Evolutionary conservation across 2,329 filamentous ascomycete species (phyloP).

Genomic region (Amylocarpus encephaloides): DNA sequence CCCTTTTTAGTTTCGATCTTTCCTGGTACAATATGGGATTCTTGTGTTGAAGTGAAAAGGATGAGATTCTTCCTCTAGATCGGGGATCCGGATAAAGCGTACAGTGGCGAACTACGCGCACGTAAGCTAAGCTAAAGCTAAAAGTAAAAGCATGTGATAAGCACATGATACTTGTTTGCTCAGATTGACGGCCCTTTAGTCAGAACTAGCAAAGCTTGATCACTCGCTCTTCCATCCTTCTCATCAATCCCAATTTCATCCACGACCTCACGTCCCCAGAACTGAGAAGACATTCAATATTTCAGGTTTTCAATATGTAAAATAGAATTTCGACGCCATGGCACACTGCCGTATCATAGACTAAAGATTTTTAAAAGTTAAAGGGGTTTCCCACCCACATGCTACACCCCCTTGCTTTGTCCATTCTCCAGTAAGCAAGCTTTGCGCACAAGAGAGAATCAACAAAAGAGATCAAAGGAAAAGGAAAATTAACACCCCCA

Average conservation of each 20-base stretch:
- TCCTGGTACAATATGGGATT: no score
- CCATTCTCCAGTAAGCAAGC: neutral
- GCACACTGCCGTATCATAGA: constrained; percentile 2
- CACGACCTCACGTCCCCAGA: neutral
- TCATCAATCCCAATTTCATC: neutral
- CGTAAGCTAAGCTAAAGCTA: no score
- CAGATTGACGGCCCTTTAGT: no score
- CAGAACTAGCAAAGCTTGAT: no score
- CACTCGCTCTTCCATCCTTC: neutral
- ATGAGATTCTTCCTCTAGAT: no score
- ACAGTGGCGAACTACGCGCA: no score
- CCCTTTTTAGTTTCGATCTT: no score
- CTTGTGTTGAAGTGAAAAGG: no score
- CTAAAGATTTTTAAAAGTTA: constrained; percentile 1
- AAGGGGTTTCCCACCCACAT: neutral
- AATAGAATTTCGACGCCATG: neutral
- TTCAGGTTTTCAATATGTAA: neutral
- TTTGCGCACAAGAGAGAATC: neutral
- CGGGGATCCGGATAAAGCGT: neutral
- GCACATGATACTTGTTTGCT: no score
- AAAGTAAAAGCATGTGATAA: no score
- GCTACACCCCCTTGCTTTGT: neutral
- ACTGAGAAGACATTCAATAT: neutral
- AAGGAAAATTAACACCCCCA: neutral
- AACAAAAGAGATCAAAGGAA: neutral